Evolutionary conservation across 2,329 filamentous ascomycete species (phyloP), one percentile per base, ranked within the genome.

Genomic region (Penicillium fuscoglaucum): DNA sequence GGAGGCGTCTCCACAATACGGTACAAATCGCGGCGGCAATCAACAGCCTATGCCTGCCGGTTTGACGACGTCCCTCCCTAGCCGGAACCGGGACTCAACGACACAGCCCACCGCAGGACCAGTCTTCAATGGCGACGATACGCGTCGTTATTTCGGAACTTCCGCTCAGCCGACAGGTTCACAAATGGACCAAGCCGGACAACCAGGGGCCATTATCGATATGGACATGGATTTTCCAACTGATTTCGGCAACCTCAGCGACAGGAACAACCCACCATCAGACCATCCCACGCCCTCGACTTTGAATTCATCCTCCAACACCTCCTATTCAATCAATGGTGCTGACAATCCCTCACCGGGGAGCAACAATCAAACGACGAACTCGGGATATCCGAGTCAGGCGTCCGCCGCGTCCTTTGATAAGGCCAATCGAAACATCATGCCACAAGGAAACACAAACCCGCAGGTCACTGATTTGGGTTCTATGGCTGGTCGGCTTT

Each of bases 251-350:
- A 58, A 53, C 28, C 54, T 66, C 41, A 71, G 68, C 40, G 74
- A 74, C 21, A 66, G 63, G 35, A 69, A 62, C 29, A 64, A 66
- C n/a, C 65, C 70, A 41, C 63, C 62, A 7, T 74, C 73, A 4
- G 72, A 74, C 37, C 71, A 76, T 37, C 68, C 72, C 12, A 74
- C 72, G 6, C 72, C 74, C 13, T 70, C 69, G 7, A 75, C 73
- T 3, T 54, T 74, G 47, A 73, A 73, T 24, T 71, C 73, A n/a
- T 75, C 71, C 6, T 74, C 74, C 21, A 75, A 74, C 45, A 71
- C 67, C 3, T 74, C 74, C 15, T 71, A 71, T 52, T 70, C 72
- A 0, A 69, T 72, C 13, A 64, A 64, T 3, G 68, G 64, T n/a
- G 31, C 57, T 1, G 71, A 75, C 39, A 64, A 71, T 8, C 60